Percentiles rank a stretch among this genome's conserved stretches.
Conservation (phyloP, 345 rosid genomes). For the Barbarea vulgaris region DNA sequence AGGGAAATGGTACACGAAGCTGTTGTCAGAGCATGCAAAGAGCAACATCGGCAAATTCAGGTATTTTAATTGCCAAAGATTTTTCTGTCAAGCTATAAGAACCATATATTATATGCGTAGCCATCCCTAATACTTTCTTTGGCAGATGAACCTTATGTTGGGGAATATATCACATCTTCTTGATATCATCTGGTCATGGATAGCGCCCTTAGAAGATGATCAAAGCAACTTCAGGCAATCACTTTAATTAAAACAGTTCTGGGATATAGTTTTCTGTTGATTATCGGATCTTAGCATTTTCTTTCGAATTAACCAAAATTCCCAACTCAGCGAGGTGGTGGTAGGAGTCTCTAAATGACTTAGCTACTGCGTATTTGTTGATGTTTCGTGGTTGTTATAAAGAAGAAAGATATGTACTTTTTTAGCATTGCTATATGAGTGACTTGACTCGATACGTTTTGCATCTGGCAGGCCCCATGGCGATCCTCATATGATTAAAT, state of each 20-base stretch:
- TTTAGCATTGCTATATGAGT: conserved; percentile 9
- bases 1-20: conserved; percentile 91
- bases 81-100: conserved; percentile 20
- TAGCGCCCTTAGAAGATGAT: conserved; percentile 90
- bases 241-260: too few species aligned
- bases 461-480: conserved; percentile 83
- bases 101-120: conserved; percentile 10
- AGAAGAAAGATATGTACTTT: neutral
- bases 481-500: conserved; percentile 93
- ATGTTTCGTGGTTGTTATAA: neutral
- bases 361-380: neutral
- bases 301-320: neutral
- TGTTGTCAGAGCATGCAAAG: conserved; percentile 88
- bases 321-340: conserved; percentile 6
- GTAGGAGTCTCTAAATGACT: conserved; percentile 15
- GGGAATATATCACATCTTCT: conserved; percentile 86
- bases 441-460: conserved; percentile 28
- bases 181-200: conserved; percentile 96
- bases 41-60: conserved; percentile 97
- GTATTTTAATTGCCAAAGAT: conserved; percentile 39
- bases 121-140: conserved; percentile 35
- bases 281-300: conserved; percentile 11
- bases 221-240: conserved; percentile 76
- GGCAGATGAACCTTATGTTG: conserved; percentile 93
- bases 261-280: neutral